Conservation (phyloP, 768 basidiomycete species). For the Pulveroboletus sp. region DNA sequence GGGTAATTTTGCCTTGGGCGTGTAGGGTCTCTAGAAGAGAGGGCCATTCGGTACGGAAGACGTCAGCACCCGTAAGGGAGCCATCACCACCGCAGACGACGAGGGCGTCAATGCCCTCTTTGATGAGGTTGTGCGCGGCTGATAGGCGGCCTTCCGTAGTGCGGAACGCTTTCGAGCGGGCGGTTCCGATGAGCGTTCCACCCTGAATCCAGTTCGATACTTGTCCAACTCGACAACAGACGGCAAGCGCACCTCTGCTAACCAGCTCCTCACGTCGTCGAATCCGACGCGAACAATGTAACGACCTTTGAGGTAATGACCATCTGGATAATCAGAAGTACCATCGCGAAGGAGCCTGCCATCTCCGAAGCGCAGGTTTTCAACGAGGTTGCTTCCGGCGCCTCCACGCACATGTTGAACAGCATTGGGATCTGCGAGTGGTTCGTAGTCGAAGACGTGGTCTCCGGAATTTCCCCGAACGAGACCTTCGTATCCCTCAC, state of each 20-base stretch:
- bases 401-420: constrained; percentile 10
- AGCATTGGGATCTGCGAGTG: constrained; percentile 27
- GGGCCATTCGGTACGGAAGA: constrained; percentile 94
- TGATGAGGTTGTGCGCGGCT: constrained; percentile 88
- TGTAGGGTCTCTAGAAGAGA: constrained; percentile 67
- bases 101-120: constrained; percentile 95
- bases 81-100: constrained; percentile 98
- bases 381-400: constrained; percentile 42
- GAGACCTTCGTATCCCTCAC: constrained; percentile 97
- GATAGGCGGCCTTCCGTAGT: constrained; percentile 82
- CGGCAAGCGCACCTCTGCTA: constrained; percentile 62
- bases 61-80: constrained; percentile 91
- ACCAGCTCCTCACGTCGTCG: constrained; percentile 97
- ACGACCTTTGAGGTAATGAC: constrained; percentile 77
- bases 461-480: constrained; percentile 72
- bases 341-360: constrained; percentile 74
- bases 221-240: not conserved
- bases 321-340: constrained; percentile 63
- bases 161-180: constrained; percentile 78
- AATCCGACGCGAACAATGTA: constrained; percentile 96
- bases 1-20: constrained; percentile 69
- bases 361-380: constrained; percentile 80
- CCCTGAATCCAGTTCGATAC: constrained; percentile 44
- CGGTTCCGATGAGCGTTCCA: constrained; percentile 95
- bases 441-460: constrained; percentile 22